A percentile compares a stretch with the other conserved stretches of the same genome.
phyloP scores from a whole-genome alignment of 768 basidiomycete species.

The Rickenella mellea region DNA sequence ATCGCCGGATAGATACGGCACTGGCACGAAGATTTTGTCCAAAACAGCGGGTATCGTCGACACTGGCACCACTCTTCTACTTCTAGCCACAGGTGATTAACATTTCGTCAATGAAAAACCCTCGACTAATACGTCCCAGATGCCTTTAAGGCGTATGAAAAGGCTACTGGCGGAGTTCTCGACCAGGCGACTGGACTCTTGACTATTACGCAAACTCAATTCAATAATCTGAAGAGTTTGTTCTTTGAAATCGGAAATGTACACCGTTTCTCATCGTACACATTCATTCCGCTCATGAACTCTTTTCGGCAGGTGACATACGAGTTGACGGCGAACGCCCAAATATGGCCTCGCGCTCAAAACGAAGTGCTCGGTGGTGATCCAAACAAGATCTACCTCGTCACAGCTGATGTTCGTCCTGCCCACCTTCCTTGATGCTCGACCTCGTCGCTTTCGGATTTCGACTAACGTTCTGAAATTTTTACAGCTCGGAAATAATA shows the following conservation, averaged over 20 bases:
- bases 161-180: constrained; percentile 39
- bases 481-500: constrained; percentile 38
- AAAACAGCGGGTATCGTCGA: constrained; percentile 40
- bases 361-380: constrained; percentile 51
- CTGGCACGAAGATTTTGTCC: constrained; percentile 21
- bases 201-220: constrained; percentile 40
- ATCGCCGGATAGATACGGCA: constrained; percentile 14
- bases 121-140: constrained; percentile 20
- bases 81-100: constrained; percentile 34
- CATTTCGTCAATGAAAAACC: background rate
- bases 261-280: background rate
- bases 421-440: background rate
- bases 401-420: constrained; percentile 4
- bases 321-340: constrained; percentile 52
- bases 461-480: background rate
- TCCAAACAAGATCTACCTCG: constrained; percentile 38
- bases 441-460: constrained; percentile 41
- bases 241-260: constrained; percentile 43
- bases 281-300: constrained; percentile 1
- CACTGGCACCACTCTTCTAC: constrained; percentile 43
- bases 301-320: constrained; percentile 33
- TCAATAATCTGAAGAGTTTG: constrained; percentile 36
- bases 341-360: constrained; percentile 57
- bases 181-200: constrained; percentile 50
- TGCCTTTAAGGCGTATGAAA: constrained; percentile 46